These are phyloP conservation scores for Hydnomerulius pinastri DNA, from an alignment of 768 basidiomycete species.

Conservation along the genomic window DNA sequence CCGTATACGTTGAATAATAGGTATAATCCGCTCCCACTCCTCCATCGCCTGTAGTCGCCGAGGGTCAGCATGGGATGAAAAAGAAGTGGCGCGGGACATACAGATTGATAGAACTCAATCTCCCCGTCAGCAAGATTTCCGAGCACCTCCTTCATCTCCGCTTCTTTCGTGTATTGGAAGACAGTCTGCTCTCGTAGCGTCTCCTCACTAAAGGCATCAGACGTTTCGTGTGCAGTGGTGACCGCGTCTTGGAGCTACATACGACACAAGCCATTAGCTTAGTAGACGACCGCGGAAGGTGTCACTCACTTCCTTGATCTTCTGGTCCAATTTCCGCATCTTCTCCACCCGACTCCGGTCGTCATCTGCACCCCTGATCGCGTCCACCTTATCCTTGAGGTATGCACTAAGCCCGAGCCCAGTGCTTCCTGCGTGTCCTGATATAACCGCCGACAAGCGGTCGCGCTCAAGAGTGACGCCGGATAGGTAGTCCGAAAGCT, in stretches of 20 bases:
- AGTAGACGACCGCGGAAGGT: background rate
- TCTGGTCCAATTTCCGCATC: conserved; percentile 88
- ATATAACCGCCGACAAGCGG: conserved; percentile 84
- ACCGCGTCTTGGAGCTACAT: conserved; percentile 93
- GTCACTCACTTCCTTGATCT: conserved; percentile 86
- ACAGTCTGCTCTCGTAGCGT: conserved; percentile 87
- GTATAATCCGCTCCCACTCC: conserved; percentile 96
- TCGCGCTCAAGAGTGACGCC: conserved; percentile 94
- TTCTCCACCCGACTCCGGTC: conserved; percentile 90
- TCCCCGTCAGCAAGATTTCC: conserved; percentile 89
- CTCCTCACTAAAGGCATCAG: conserved; percentile 95
- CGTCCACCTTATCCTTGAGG: conserved; percentile 89
- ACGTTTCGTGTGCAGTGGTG: conserved; percentile 91
- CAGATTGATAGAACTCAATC: conserved; percentile 91
- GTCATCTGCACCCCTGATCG: conserved; percentile 89
- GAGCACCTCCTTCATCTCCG: conserved; percentile 97
- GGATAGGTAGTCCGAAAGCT: conserved; percentile 91
- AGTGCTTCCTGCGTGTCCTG: conserved; percentile 83
- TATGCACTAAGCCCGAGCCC: conserved; percentile 88
- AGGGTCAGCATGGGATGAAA: conserved; percentile 6
- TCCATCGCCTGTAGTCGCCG: conserved; percentile 73
- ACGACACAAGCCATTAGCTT: background rate
- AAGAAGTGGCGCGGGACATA: conserved; percentile 30
- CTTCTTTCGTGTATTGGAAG: conserved; percentile 88
- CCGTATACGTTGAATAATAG: conserved; percentile 89